These are phyloP conservation scores for Penicillium odoratum DNA, from an alignment of 495 filamentous ascomycete species.

Conservation along the genomic window DNA sequence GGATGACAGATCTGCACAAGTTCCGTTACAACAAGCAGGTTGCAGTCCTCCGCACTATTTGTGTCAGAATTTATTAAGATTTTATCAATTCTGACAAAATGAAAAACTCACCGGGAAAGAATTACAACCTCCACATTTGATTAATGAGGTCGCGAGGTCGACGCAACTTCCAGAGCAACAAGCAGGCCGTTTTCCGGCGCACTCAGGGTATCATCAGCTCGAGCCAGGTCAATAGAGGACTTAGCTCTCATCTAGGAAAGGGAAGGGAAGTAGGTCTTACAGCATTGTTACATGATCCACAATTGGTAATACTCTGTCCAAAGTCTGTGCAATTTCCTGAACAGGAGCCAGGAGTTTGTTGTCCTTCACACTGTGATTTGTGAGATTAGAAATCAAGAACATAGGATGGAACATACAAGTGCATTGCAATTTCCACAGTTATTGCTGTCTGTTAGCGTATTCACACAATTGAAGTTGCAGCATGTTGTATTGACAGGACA, in stretches of 20 bases:
- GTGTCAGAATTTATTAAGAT: neutral
- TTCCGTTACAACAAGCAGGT: slow-evolving; percentile 19
- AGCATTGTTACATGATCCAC: slow-evolving; percentile 18
- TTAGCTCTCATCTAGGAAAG: neutral
- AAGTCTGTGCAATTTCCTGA: slow-evolving; percentile 19
- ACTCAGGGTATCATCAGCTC: slow-evolving; percentile 7
- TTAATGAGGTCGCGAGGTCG: slow-evolving; percentile 12
- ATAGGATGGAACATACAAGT: slow-evolving; percentile 2
- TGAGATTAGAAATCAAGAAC: neutral
- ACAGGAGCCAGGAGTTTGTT: slow-evolving; percentile 19
- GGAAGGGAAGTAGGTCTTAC: neutral
- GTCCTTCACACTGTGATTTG: slow-evolving; percentile 14
- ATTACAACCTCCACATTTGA: slow-evolving; percentile 15
- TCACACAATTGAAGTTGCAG: slow-evolving; percentile 21
- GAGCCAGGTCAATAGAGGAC: neutral
- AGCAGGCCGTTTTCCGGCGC: slow-evolving; percentile 14
- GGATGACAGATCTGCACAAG: slow-evolving; percentile 9
- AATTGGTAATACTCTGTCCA: slow-evolving; percentile 7
- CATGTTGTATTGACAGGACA: slow-evolving; percentile 17
- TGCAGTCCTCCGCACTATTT: slow-evolving; percentile 5
- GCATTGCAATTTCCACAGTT: slow-evolving; percentile 23
- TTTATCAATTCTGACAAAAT: neutral
- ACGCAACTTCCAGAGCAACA: slow-evolving; percentile 18
- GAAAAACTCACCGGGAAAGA: slow-evolving; percentile 10
- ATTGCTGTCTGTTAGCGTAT: slow-evolving; percentile 8